Conservation (phyloP, 192 early-diverging fungal species). For the Coemansia pectinata region DNA sequence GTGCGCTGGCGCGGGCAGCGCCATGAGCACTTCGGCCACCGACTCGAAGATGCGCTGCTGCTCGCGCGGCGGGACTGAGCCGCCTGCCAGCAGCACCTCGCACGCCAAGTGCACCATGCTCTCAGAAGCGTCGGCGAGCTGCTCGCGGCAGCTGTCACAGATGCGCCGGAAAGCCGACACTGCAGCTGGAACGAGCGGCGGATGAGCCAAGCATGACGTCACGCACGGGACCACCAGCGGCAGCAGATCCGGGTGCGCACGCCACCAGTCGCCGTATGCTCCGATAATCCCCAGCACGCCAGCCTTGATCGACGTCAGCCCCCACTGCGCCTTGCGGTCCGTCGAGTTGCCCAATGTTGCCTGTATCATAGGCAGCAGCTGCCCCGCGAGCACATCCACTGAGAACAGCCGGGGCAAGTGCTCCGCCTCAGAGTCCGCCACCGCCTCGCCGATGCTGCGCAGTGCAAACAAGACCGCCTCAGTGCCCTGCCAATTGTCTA, state of each 20-base stretch:
- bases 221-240: conserved; percentile 63
- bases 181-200: conserved; percentile 60
- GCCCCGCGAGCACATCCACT: conserved; percentile 37
- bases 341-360: conserved; percentile 18
- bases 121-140: conserved; percentile 60
- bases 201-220: conserved; percentile 60
- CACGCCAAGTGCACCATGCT: conserved; percentile 62
- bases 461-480: conserved; percentile 69
- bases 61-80: conserved; percentile 40
- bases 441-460: conserved; percentile 66
- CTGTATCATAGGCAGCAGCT: conserved; percentile 47
- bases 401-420: conserved; percentile 66
- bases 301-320: conserved; percentile 24
- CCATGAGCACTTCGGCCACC: conserved; percentile 42
- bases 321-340: conserved; percentile 26
- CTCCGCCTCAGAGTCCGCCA: conserved; percentile 54
- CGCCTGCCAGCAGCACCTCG: conserved; percentile 48
- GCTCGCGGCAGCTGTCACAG: conserved; percentile 69
- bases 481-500: conserved; percentile 37
- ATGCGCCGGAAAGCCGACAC: conserved; percentile 67
- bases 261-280: conserved; percentile 70
- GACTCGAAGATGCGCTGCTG: conserved; percentile 53
- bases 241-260: conserved; percentile 61
- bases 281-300: conserved; percentile 50
- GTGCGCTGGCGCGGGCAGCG: conserved; percentile 24